Percentiles rank a stretch among this genome's conserved stretches.
These are phyloP conservation scores for Mycena vulgaris DNA, from an alignment of 768 basidiomycete genomes.

Conservation along the genomic window DNA sequence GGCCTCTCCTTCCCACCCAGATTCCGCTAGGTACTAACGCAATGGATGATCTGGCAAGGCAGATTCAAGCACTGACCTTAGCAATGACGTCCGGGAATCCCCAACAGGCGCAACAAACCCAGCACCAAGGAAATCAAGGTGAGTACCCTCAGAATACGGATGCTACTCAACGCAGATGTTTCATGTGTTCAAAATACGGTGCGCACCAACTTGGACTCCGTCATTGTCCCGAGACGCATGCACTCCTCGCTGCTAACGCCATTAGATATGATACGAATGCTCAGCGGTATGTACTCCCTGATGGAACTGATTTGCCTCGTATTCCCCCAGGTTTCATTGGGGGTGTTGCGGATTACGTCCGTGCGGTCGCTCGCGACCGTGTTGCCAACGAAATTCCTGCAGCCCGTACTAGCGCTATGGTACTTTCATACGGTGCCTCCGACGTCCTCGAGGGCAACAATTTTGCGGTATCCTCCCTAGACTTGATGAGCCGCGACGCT, in stretches of 20 bases:
- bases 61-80: too few species aligned
- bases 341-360: constrained; percentile 18
- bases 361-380: not conserved
- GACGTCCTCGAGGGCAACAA: not conserved
- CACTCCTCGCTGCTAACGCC: not conserved
- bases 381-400: not conserved
- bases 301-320: not conserved
- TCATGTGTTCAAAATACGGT: too few species aligned
- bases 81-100: too few species aligned
- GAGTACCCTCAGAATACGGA: too few species aligned
- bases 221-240: not conserved
- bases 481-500: constrained; percentile 1
- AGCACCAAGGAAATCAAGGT: too few species aligned
- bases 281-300: not conserved
- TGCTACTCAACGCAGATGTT: too few species aligned
- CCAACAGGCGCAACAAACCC: too few species aligned
- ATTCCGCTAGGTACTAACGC: too few species aligned
- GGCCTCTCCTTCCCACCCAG: too few species aligned
- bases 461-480: constrained; percentile 26
- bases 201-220: too few species aligned
- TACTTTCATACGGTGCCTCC: not conserved
- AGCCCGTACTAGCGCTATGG: not conserved
- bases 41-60: too few species aligned
- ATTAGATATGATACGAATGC: not conserved
- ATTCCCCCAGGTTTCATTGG: not conserved